phyloP scores from a whole-genome alignment of 148 eudicot species.

The Rhododendron williamsianum region DNA sequence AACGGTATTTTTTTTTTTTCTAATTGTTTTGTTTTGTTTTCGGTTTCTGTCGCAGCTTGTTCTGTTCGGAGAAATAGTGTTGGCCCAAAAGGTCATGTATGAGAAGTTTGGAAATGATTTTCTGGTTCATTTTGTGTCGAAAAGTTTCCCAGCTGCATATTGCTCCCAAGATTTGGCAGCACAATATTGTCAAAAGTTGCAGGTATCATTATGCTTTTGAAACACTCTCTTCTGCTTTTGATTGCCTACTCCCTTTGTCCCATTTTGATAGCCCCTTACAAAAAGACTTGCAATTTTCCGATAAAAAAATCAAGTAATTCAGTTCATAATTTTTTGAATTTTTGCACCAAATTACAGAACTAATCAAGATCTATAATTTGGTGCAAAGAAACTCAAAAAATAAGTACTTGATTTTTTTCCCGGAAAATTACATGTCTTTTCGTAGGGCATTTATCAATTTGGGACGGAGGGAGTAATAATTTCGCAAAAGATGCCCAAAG shows the following conservation, averaged over 20 bases:
- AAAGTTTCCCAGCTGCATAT: constrained; percentile 57
- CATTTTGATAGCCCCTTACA: neutral
- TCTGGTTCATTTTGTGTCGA: constrained; percentile 58
- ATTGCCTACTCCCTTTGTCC: neutral
- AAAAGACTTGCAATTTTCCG: too few species aligned
- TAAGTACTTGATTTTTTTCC: too few species aligned
- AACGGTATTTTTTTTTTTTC: neutral
- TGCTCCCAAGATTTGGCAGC: constrained; percentile 87
- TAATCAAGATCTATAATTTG: neutral
- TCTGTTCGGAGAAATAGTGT: constrained; percentile 78
- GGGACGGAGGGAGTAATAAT: neutral
- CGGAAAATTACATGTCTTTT: neutral
- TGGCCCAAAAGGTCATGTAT: constrained; percentile 92
- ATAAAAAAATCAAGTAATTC: neutral
- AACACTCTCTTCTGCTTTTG: neutral
- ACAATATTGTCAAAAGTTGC: constrained; percentile 83
- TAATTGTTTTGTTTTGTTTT: neutral
- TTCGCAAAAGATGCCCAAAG: neutral
- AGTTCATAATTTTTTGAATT: neutral
- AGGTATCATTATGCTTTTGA: constrained; percentile 36
- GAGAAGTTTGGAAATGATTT: constrained; percentile 86
- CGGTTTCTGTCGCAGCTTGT: constrained; percentile 45
- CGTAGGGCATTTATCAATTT: neutral
- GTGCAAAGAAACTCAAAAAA: neutral
- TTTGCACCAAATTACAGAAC: neutral